Conservation (phyloP, 2,329 filamentous ascomycete species). For the Colletotrichum sp. region DNA sequence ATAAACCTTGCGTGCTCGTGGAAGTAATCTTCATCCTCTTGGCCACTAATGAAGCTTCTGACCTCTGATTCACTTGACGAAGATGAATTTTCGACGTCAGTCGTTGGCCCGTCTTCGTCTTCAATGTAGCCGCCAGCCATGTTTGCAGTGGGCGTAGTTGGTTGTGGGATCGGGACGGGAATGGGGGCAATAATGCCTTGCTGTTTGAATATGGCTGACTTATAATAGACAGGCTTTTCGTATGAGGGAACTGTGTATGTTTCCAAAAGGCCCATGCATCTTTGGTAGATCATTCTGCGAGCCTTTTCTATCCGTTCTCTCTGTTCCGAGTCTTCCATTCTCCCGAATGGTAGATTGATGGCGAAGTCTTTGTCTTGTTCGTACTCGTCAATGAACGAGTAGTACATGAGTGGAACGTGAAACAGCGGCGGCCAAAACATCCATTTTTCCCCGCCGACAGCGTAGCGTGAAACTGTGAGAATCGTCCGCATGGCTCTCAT, state of each 20-base stretch:
- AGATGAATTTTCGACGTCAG: too few relatives aligned
- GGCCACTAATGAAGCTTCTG: too few relatives aligned
- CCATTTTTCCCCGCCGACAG: fast-evolving
- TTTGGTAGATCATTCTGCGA: neutral
- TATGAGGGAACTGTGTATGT: neutral
- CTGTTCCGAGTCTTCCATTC: fast-evolving
- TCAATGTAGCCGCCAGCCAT: too few relatives aligned
- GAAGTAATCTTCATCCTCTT: neutral
- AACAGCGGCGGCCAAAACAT: neutral
- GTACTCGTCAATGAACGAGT: neutral
- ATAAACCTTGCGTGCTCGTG: neutral
- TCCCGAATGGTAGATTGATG: fast-evolving
- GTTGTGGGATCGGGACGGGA: too few relatives aligned
- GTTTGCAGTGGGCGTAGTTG: too few relatives aligned
- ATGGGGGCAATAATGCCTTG: too few relatives aligned
- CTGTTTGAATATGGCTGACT: too few relatives aligned
- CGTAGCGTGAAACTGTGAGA: neutral
- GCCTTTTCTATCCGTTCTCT: neutral
- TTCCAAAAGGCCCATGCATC: neutral
- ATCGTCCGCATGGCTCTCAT: neutral
- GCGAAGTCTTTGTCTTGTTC: neutral
- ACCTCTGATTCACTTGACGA: too few relatives aligned
- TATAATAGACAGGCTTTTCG: too few relatives aligned
- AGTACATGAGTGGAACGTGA: neutral
- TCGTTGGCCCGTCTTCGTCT: too few relatives aligned